Evolutionary conservation across 306 rosid genomes (phyloP).

Genomic region (Phaseolus lunatus): DNA sequence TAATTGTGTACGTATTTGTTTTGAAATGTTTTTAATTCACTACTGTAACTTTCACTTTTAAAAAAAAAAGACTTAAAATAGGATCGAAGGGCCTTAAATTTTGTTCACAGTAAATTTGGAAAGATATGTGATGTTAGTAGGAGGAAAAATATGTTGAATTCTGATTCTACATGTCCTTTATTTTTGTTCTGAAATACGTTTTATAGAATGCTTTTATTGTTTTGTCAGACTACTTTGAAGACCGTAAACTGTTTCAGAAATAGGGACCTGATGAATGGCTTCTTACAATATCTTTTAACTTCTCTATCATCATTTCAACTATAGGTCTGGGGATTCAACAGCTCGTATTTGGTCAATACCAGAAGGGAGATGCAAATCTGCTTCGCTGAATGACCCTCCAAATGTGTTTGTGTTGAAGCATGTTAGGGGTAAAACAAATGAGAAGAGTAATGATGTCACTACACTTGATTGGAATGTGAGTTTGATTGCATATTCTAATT

Average conservation of each 20-base stretch:
- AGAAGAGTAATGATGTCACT: constrained; percentile 88
- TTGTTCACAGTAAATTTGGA: not conserved
- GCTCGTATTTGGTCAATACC: constrained; percentile 92
- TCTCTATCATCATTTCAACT: constrained; percentile 20
- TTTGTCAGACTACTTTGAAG: not conserved
- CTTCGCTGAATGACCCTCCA: constrained; percentile 56
- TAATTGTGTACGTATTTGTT: not conserved
- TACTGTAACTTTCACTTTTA: constrained; percentile 7
- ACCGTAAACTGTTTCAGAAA: not conserved
- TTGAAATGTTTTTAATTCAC: not conserved
- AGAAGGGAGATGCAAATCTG: constrained; percentile 68
- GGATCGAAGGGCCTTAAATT: constrained; percentile 6
- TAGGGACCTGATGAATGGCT: not conserved
- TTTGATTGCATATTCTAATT: constrained; percentile 41
- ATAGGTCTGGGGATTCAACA: constrained; percentile 93
- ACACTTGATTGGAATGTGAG: constrained; percentile 99
- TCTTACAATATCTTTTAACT: constrained; percentile 19
- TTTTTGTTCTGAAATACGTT: constrained; percentile 11
- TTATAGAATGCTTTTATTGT: constrained; percentile 5
- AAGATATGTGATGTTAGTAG: constrained; percentile 8
- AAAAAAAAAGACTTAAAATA: not conserved
- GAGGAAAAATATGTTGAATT: not conserved
- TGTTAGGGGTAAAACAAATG: constrained; percentile 72
- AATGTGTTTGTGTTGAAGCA: constrained; percentile 84
- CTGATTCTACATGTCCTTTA: not conserved